phyloP scores from a whole-genome alignment of 1,284 basidiomycete species.

The Gymnopus androsaceus region DNA sequence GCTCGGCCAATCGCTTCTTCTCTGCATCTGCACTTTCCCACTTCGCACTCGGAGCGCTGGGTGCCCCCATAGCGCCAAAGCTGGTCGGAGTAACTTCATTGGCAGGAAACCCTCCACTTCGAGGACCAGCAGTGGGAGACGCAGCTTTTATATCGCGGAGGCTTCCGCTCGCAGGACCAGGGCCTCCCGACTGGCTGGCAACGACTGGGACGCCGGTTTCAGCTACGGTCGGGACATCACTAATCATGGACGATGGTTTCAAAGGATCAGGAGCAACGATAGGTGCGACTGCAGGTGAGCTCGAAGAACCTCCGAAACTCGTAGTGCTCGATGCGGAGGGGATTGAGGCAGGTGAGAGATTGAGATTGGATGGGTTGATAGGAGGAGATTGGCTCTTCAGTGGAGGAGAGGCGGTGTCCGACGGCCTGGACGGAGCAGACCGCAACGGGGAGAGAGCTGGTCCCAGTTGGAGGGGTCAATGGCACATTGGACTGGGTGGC shows the following conservation, averaged over 20 bases:
- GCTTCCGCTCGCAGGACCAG: slow-evolving; percentile 67
- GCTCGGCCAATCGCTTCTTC: slow-evolving; percentile 47
- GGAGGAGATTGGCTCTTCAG: slow-evolving; percentile 37
- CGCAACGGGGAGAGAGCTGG: slow-evolving; percentile 20
- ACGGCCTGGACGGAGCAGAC: slow-evolving; percentile 15
- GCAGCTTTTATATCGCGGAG: slow-evolving; percentile 51
- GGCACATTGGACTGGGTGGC: slow-evolving; percentile 36
- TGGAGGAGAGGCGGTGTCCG: slow-evolving; percentile 19
- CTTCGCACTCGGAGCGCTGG: slow-evolving; percentile 17
- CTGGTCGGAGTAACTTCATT: slow-evolving; percentile 28
- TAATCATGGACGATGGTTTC: slow-evolving; percentile 29
- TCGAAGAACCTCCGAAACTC: slow-evolving; percentile 19
- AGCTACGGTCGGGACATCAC: slow-evolving; percentile 56
- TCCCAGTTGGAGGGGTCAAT: slow-evolving; percentile 38
- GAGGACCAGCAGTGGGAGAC: slow-evolving; percentile 33
- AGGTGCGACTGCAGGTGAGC: slow-evolving; percentile 29
- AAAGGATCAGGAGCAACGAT: slow-evolving; percentile 22
- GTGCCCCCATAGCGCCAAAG: slow-evolving; percentile 28
- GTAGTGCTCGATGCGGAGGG: slow-evolving; percentile 31
- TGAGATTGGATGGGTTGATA: slow-evolving; percentile 54
- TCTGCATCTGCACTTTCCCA: slow-evolving; percentile 54
- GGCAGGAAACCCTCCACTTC: slow-evolving; percentile 28
- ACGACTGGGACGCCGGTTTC: slow-evolving; percentile 60
- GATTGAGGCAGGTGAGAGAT: slow-evolving; percentile 57
- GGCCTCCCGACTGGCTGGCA: slow-evolving; percentile 47